Evolutionary conservation across 768 basidiomycete species (phyloP), one percentile per base, ranked within the genome.

Genomic region (Hericium rajendrae): DNA sequence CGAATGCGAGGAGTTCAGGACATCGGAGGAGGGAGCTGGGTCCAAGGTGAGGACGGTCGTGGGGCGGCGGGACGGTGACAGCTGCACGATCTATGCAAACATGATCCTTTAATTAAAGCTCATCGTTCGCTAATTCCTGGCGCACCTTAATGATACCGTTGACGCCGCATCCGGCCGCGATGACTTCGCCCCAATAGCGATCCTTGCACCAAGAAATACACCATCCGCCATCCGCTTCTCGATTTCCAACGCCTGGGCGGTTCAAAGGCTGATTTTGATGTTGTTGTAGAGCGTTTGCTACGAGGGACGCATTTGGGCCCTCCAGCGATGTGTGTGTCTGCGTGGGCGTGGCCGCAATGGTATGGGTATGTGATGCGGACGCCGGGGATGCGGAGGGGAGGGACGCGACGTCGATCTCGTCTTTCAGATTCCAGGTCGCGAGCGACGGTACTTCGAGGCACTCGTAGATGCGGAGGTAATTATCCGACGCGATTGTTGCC

Each of bases 191-290:
- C 94, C 94, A 97, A 70, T 94, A 97, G 59, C 81, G 78, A 65
- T 98, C 97, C 66, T 92, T 91, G 71, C 94, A 97, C 94, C 94
- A 99, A 8, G 87, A 88, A 46, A 99, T 71, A 57, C 85, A 88
- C 93, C 93, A 97, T 1, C 90, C 94, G 3, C 92, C 92, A 55
- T 92, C 86, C 2, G 91, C 91, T 69, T 94, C 89, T 43, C 86
- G 76, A 62, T 81, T 84, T 0, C 82, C 85, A 22, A 73, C 59
- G 1, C 80, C 78, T 15, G 74, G 72, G 56, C 76, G 69, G 61
- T 43, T 64, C 26, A 59, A 63, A 52, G 62, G 65, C 51, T 60
- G 69, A 13, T 54, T 65, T 59, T 65, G 72, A 43, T 68, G 71
- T 65, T 83, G 84, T 56, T 83, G 82, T 12, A 85, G 69, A 2